These are phyloP conservation scores for Fusarium neocosmosporiellum DNA, from an alignment of 2,329 filamentous ascomycete genomes.

Conservation along the genomic window DNA sequence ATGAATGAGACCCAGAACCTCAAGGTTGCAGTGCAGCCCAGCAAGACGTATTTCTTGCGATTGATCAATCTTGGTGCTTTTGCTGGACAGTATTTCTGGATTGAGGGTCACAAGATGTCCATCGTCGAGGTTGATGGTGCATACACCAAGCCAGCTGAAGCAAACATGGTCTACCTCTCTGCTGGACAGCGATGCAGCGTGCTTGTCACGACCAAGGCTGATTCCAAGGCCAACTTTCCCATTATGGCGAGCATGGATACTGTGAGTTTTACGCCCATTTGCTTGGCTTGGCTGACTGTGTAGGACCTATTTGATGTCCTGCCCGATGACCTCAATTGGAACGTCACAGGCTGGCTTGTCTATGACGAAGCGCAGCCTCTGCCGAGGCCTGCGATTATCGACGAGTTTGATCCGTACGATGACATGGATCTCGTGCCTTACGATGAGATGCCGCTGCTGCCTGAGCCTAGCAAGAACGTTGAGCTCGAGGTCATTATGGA, in stretches of 20 bases:
- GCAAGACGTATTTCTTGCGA: slow-evolving; percentile 63
- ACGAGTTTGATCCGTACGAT: slow-evolving; percentile 76
- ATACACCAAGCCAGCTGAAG: slow-evolving; percentile 69
- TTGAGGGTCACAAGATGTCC: slow-evolving; percentile 73
- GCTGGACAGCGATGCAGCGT: slow-evolving; percentile 75
- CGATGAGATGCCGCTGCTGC: slow-evolving; percentile 71
- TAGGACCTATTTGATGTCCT: slow-evolving; percentile 75
- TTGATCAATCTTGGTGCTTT: slow-evolving; percentile 78
- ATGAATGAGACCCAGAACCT: slow-evolving; percentile 77
- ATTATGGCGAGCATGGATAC: slow-evolving; percentile 78
- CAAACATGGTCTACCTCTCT: slow-evolving; percentile 73
- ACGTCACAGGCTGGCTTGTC: slow-evolving; percentile 73
- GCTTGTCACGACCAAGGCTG: slow-evolving; percentile 70
- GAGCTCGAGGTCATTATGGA: slow-evolving; percentile 73
- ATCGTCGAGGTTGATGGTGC: slow-evolving; percentile 81
- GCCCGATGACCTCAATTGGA: slow-evolving; percentile 75
- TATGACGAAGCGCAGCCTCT: slow-evolving; percentile 62
- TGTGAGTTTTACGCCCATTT: slow-evolving; percentile 48
- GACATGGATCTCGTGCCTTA: slow-evolving; percentile 78
- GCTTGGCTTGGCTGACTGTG: slow-evolving; percentile 10
- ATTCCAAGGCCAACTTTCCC: slow-evolving; percentile 71
- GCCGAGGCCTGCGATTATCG: slow-evolving; percentile 64
- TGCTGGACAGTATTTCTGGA: slow-evolving; percentile 73
- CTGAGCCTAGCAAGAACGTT: slow-evolving; percentile 71
- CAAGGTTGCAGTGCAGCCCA: slow-evolving; percentile 68